Evolutionary conservation across 495 filamentous ascomycete genomes (phyloP).

Genomic region (Podospora tetraspora): DNA sequence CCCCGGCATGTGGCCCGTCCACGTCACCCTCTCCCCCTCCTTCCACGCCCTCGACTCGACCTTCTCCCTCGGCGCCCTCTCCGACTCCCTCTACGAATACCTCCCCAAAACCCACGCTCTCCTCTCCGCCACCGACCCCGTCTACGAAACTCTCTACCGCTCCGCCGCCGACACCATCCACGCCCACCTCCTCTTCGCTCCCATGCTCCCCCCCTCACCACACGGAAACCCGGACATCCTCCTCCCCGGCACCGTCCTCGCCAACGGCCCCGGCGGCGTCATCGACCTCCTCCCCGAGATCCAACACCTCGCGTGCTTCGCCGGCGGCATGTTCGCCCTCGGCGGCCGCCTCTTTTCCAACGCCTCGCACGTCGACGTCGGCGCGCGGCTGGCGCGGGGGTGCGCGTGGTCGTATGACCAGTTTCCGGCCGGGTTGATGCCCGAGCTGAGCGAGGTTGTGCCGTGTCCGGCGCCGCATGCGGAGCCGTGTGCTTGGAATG

Average conservation of each 20-base stretch:
- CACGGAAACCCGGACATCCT: too few relatives aligned
- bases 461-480: slow-evolving; percentile 46
- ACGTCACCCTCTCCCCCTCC: slow-evolving; percentile 50
- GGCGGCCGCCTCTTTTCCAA: slow-evolving; percentile 71
- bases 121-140: slow-evolving; percentile 34
- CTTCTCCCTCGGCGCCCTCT: slow-evolving; percentile 66
- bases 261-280: slow-evolving; percentile 12
- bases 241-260: slow-evolving; percentile 47
- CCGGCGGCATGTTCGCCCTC: slow-evolving; percentile 86
- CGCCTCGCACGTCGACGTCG: slow-evolving; percentile 68
- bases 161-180: slow-evolving; percentile 58
- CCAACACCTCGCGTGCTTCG: slow-evolving; percentile 65
- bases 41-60: slow-evolving; percentile 27
- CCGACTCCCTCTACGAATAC: slow-evolving; percentile 87
- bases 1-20: slow-evolving; percentile 77
- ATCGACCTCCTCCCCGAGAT: slow-evolving; percentile 33
- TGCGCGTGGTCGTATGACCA: slow-evolving; percentile 88
- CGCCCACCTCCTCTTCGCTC: slow-evolving; percentile 64
- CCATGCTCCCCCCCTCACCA: slow-evolving; percentile 54
- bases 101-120: slow-evolving; percentile 63
- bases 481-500: slow-evolving; percentile 22
- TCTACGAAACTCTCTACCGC: slow-evolving; percentile 41
- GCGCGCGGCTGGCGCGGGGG: slow-evolving; percentile 75
- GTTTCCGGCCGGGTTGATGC: slow-evolving; percentile 81
- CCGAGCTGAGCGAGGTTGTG: slow-evolving; percentile 61